These are phyloP conservation scores for Apostasia shenzhenica DNA, from an alignment of 106 monocot species.

Conservation along the genomic window DNA sequence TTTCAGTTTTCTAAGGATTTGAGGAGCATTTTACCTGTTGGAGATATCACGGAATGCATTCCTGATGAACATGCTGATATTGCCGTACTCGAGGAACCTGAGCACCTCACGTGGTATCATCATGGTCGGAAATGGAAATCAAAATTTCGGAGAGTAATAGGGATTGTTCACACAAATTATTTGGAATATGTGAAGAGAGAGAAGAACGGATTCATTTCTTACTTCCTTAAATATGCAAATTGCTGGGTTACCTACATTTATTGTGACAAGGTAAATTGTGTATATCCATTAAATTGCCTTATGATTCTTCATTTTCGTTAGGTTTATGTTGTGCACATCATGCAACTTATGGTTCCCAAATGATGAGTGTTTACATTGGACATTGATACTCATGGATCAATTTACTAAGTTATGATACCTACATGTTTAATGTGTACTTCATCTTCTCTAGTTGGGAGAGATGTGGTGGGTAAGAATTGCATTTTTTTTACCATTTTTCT, in stretches of 20 bases:
- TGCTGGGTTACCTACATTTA: slow-evolving; percentile 83
- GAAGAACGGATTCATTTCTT: slow-evolving; percentile 49
- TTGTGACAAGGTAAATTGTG: slow-evolving; percentile 67
- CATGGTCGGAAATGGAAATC: slow-evolving; percentile 87
- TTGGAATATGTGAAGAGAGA: slow-evolving; percentile 93
- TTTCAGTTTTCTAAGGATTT: slow-evolving; percentile 64
- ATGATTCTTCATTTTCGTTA: too few relatives aligned
- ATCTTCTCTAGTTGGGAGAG: too few relatives aligned
- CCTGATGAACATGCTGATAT: slow-evolving; percentile 70
- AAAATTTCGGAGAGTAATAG: slow-evolving; percentile 76
- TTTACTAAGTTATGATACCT: too few relatives aligned
- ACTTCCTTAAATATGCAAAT: slow-evolving; percentile 57
- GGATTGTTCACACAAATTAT: slow-evolving; percentile 91
- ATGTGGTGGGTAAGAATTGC: too few relatives aligned
- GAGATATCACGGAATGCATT: slow-evolving; percentile 75
- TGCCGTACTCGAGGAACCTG: slow-evolving; percentile 92
- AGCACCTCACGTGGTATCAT: slow-evolving; percentile 94
- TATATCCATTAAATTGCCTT: neutral
- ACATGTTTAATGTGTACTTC: too few relatives aligned
- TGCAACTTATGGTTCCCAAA: too few relatives aligned
- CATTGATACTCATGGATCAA: too few relatives aligned
- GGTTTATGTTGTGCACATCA: too few relatives aligned
- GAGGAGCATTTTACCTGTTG: slow-evolving; percentile 81
- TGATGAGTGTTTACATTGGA: too few relatives aligned
- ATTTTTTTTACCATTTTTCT: too few relatives aligned